These are phyloP conservation scores for Podospora fimiseda DNA, from an alignment of 495 filamentous ascomycete species.

Conservation along the genomic window DNA sequence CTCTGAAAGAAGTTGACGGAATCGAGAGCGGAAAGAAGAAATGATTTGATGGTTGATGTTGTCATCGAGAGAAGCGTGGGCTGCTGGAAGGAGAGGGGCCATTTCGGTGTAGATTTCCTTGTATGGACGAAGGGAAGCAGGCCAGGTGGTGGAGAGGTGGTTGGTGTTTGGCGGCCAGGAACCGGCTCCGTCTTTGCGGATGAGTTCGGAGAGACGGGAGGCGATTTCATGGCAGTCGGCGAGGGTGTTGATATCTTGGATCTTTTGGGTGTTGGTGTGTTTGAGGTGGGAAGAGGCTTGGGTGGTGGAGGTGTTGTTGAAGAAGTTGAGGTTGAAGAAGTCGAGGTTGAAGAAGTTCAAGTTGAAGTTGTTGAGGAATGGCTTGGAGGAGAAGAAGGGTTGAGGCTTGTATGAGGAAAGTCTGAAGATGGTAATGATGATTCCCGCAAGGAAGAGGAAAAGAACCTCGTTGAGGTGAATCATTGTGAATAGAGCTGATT, in stretches of 20 bases:
- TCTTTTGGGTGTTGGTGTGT: not conserved
- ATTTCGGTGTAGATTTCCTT: conserved; percentile 32
- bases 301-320: no score
- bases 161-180: conserved; percentile 30
- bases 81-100: conserved; percentile 20
- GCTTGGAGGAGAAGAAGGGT: not conserved
- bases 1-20: conserved; percentile 15
- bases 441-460: conserved; percentile 2
- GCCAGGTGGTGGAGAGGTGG: conserved; percentile 18
- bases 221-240: conserved; percentile 21
- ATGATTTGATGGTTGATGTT: conserved; percentile 12
- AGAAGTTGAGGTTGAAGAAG: no score
- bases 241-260: conserved; percentile 8
- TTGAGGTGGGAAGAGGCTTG: no score
- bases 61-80: conserved; percentile 21
- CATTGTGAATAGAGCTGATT: not conserved
- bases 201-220: conserved; percentile 15
- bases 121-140: conserved; percentile 26
- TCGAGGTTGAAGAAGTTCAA: no score
- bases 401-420: no score
- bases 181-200: conserved; percentile 31
- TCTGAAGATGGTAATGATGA: conserved; percentile 1
- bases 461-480: not conserved
- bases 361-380: not conserved
- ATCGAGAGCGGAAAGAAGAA: conserved; percentile 8